phyloP scores from a whole-genome alignment of 441 rosid species.

The Jatropha multifida region DNA sequence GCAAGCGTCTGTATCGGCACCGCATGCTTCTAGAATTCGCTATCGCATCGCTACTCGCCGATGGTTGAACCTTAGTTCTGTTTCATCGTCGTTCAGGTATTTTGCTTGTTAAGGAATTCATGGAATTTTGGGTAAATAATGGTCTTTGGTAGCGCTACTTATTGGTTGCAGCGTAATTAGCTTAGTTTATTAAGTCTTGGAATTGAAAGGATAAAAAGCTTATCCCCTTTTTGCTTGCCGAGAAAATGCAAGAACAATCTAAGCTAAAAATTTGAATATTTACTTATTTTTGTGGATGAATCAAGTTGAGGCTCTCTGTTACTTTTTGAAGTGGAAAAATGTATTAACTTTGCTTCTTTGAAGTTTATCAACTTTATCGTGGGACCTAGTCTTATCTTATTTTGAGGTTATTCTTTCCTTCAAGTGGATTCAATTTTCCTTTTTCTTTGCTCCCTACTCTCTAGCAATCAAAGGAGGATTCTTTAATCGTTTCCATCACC shows the following conservation, averaged over 20 bases:
- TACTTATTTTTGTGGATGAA: neutral
- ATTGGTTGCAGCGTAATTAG: neutral
- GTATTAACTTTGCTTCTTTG: neutral
- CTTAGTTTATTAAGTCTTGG: neutral
- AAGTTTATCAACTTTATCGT: neutral
- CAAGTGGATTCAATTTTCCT: too few species aligned
- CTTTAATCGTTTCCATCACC: too few species aligned
- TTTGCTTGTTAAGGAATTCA: neutral
- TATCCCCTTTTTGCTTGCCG: constrained; percentile 8
- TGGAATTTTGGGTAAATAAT: neutral
- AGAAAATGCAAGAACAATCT: constrained; percentile 6
- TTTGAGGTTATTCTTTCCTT: too few species aligned
- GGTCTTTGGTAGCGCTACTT: neutral
- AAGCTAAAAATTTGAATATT: neutral
- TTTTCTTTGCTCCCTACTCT: too few species aligned
- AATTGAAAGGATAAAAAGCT: neutral
- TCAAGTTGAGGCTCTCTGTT: neutral
- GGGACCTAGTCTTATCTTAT: neutral
- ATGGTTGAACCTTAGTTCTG: constrained; percentile 48
- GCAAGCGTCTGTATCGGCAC: constrained; percentile 36
- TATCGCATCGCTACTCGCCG: constrained; percentile 61
- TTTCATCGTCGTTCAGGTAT: constrained; percentile 40
- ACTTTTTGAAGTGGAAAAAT: neutral
- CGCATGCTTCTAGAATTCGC: constrained; percentile 48
- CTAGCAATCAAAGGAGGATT: too few species aligned